Conservation (phyloP, 2,329 filamentous ascomycete genomes). For the Drechslerella coelobrocha region DNA sequence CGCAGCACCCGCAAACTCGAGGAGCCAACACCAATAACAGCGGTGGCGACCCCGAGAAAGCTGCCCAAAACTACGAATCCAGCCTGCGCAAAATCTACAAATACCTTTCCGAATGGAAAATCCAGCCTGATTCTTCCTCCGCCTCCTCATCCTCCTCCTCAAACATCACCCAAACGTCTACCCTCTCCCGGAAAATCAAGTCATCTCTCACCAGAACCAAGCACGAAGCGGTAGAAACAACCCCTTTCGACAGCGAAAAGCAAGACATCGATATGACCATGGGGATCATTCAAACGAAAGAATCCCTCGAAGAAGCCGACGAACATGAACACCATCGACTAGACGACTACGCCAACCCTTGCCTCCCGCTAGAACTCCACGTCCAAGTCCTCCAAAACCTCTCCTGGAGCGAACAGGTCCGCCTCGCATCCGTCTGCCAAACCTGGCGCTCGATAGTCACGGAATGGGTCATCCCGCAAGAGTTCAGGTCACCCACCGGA, state of each 20-base stretch:
- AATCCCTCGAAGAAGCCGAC: conserved; percentile 9
- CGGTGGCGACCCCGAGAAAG: conserved; percentile 21
- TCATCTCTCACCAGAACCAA: not conserved
- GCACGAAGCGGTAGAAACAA: not conserved
- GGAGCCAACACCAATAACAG: not conserved
- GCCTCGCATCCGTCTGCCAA: conserved; percentile 31
- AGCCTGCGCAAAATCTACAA: conserved; percentile 35
- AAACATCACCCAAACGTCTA: conserved; percentile 12
- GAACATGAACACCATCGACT: too few relatives aligned
- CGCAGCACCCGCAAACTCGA: conserved; percentile 11
- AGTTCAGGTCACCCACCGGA: conserved; percentile 35
- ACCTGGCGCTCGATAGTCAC: conserved; percentile 42
- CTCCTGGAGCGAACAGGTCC: conserved; percentile 38
- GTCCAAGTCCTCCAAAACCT: conserved; percentile 44
- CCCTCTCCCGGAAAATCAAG: not conserved
- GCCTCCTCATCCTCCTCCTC: conserved; percentile 19
- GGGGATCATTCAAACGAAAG: not conserved
- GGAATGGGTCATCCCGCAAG: conserved; percentile 33
- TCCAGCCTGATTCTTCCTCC: conserved; percentile 5
- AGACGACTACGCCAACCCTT: conserved; percentile 2
- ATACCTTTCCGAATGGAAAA: conserved; percentile 39
- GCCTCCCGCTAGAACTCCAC: conserved; percentile 36
- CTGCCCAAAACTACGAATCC: conserved; percentile 17
- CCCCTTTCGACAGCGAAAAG: not conserved
- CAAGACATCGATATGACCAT: not conserved